phyloP scores from a whole-genome alignment of 768 basidiomycete genomes.

The Gautieria morchelliformis region DNA sequence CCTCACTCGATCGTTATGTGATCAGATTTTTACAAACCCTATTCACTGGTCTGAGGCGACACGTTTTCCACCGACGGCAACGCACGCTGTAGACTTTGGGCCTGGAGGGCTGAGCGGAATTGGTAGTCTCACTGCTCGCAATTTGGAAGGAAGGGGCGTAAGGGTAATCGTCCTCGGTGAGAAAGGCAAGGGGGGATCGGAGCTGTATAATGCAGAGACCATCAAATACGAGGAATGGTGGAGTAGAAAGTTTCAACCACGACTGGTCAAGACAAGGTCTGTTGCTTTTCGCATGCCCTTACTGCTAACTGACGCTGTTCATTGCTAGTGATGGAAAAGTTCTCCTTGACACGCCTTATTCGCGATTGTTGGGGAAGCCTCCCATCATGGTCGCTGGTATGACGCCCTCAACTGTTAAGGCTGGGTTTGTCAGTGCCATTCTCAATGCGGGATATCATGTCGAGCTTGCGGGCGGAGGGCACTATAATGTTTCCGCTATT shows the following conservation, averaged over 20 bases:
- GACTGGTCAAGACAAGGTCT: conserved; percentile 82
- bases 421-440: conserved; percentile 88
- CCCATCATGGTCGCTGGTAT: conserved; percentile 99
- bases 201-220: conserved; percentile 60
- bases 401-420: conserved; percentile 96
- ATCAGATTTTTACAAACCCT: conserved; percentile 85
- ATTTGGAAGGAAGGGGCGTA: conserved; percentile 89
- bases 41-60: conserved; percentile 94
- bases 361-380: conserved; percentile 89
- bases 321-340: conserved; percentile 75
- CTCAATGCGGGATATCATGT: conserved; percentile 92
- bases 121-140: conserved; percentile 81
- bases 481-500: conserved; percentile 86
- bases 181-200: conserved; percentile 78
- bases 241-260: conserved; percentile 81
- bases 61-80: conserved; percentile 80
- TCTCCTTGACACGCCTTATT: conserved; percentile 93
- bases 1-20: conserved; percentile 79
- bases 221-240: conserved; percentile 82
- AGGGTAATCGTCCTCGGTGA: conserved; percentile 87
- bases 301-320: neutral
- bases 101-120: conserved; percentile 92
- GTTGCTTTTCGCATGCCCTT: conserved; percentile 13
- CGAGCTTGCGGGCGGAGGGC: conserved; percentile 95
- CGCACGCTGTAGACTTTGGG: conserved; percentile 94